phyloP scores from a whole-genome alignment of 768 basidiomycete species.

The Auriculariales sp. region DNA sequence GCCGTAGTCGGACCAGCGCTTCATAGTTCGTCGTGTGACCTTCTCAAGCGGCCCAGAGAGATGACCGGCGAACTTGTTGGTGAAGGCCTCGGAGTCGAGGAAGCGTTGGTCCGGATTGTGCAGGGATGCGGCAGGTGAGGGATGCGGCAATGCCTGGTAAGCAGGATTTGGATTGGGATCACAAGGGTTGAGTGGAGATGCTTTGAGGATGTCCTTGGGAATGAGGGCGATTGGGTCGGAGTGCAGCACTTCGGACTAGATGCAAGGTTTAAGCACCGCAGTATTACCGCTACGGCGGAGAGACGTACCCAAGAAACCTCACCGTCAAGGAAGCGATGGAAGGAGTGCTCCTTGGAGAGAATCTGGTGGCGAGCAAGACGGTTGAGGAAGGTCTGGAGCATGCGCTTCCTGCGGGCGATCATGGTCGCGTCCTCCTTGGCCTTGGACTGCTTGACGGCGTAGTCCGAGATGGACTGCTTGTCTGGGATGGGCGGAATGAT shows the following conservation, averaged over 20 bases:
- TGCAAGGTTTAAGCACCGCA: neutral
- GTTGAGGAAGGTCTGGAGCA: conserved; percentile 92
- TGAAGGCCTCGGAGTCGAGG: conserved; percentile 90
- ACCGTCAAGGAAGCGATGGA: conserved; percentile 90
- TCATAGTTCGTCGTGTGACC: conserved; percentile 80
- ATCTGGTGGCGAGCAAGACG: conserved; percentile 85
- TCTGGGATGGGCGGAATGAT: conserved; percentile 97
- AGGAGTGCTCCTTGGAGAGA: conserved; percentile 87
- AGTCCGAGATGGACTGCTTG: conserved; percentile 90
- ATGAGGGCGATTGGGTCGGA: conserved; percentile 82
- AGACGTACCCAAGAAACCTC: conserved; percentile 84
- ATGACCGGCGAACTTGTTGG: conserved; percentile 88
- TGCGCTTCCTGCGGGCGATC: conserved; percentile 83
- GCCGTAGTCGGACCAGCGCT: conserved; percentile 84
- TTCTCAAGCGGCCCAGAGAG: conserved; percentile 90
- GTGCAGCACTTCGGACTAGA: conserved; percentile 78
- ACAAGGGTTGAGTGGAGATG: conserved; percentile 89
- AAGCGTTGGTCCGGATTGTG: conserved; percentile 90
- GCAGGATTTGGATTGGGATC: conserved; percentile 57
- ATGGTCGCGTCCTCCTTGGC: conserved; percentile 91
- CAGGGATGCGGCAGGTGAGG: conserved; percentile 78
- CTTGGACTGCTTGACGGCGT: conserved; percentile 91
- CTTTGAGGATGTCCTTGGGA: conserved; percentile 92
- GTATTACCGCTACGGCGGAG: conserved; percentile 5
- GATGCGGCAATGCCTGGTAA: conserved; percentile 77